Conservation (phyloP, 805 yeast genomes). For the Kregervanrija delftensis region DNA sequence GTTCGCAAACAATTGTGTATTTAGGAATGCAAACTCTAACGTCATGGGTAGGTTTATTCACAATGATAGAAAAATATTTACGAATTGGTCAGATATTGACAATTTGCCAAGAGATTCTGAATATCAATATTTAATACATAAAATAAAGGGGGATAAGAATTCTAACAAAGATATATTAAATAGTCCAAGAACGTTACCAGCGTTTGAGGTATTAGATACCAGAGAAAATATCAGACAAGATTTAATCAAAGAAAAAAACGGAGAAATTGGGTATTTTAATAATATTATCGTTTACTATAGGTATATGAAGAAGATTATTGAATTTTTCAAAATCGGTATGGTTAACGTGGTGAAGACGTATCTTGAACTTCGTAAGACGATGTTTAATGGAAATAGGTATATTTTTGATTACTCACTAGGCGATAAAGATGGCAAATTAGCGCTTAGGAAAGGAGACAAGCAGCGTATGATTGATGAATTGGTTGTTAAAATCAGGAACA, state of each 20-base stretch:
- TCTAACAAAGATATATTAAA: conserved; percentile 1
- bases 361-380: conserved; percentile 18
- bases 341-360: conserved; percentile 46
- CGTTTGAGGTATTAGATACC: conserved; percentile 15
- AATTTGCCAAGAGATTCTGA: no score
- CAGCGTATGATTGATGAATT: conserved; percentile 19
- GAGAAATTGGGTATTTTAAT: conserved; percentile 3
- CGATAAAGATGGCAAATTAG: conserved; percentile 16
- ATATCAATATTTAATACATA: no score
- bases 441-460: conserved; percentile 9
- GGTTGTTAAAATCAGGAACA: conserved; percentile 18
- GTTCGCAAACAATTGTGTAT: no score
- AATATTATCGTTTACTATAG: conserved; percentile 12
- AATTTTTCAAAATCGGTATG: conserved; percentile 54
- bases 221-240: conserved; percentile 3
- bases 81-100: no score
- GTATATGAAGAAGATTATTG: conserved; percentile 23
- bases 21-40: no score
- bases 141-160: not conserved
- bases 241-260: conserved; percentile 6
- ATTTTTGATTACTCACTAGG: conserved; percentile 23
- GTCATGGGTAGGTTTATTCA: no score
- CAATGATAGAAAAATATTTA: no score
- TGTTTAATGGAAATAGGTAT: conserved; percentile 23
- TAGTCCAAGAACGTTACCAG: conserved; percentile 14